Base-by-base conservation (phyloP, 2,329 filamentous ascomycete genomes). In the Leptodontidium sp. region DNA sequence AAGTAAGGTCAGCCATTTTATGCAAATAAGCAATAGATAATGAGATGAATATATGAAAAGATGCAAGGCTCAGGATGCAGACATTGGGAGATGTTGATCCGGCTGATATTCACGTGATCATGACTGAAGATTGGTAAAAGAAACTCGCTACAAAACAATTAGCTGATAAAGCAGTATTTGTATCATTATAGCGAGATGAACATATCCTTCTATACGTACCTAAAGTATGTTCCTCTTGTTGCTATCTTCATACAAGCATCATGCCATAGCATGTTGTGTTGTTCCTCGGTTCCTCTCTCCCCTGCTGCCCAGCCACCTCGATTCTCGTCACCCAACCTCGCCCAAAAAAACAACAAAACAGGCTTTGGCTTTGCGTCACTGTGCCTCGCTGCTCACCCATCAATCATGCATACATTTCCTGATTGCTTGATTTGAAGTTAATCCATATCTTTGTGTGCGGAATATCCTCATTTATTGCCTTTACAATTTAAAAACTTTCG, bases 251-350 rank as follows among this genome's bases (percentile, higher is more conserved):
- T 35, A 35, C 9, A 35, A 9, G 4, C 32, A 35, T 35, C 32
- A 35, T 35, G 32, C 32, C 32, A 35, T 35, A 9, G 9, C 32
- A 38, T 55, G 52, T 38, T 7, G 53, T 57, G 53, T 57, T 57
- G 53, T 14, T 40, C 17, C 53, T 57, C 52, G 17, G 14, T 26
- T 55, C 26, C 24, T 35, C 32, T 35, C 24, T 55, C n/a, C 32
- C 53, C 53, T 57, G 53, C 53, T 35, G 32, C 43, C 43, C 47
- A 50, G 17, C 47, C 53, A 24, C 53, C 35, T 21, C 14, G 11
- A 38, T 57, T 40, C 35, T 57, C 29, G 53, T 57, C 53, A 38
- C 53, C 53, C 53, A 57, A 40, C 53, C 53, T 57, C 53, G 53
- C 35, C 26, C 50, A 32, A 53, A 53, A 32, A 32, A 17, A 52